Conservation (phyloP, 441 rosid species). For the Macaranga tanarius region DNA sequence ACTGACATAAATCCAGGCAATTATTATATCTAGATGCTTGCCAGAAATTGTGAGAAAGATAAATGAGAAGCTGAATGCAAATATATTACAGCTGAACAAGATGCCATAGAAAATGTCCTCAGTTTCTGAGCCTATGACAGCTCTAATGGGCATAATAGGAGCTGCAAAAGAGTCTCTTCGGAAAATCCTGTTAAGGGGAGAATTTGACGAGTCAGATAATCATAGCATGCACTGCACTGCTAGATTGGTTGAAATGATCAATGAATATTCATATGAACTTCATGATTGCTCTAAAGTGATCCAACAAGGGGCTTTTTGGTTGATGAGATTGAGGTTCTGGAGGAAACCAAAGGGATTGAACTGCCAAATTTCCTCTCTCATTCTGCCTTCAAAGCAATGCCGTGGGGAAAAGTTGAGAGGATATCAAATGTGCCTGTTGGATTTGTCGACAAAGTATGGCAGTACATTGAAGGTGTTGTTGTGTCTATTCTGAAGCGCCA, state of each 20-base stretch:
- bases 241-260: conserved; percentile 24
- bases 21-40: conserved; percentile 26
- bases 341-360: conserved; percentile 17
- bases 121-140: conserved; percentile 27
- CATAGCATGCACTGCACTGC: conserved; percentile 18
- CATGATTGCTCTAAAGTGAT: background rate
- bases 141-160: conserved; percentile 29
- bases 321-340: conserved; percentile 23
- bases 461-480: conserved; percentile 20
- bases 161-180: conserved; percentile 29
- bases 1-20: conserved; percentile 31
- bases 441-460: conserved; percentile 28
- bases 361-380: conserved; percentile 21
- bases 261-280: conserved; percentile 4
- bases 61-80: conserved; percentile 25
- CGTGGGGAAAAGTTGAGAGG: conserved; percentile 16
- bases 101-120: conserved; percentile 31
- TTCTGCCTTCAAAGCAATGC: conserved; percentile 18
- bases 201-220: conserved; percentile 14
- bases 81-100: conserved; percentile 19
- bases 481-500: conserved; percentile 10
- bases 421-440: conserved; percentile 18
- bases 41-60: conserved; percentile 33
- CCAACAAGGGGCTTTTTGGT: background rate
- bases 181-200: conserved; percentile 21